Evolutionary conservation across 768 basidiomycete species (phyloP), one percentile per base, ranked within the genome.

Genomic region (Russula lepida): DNA sequence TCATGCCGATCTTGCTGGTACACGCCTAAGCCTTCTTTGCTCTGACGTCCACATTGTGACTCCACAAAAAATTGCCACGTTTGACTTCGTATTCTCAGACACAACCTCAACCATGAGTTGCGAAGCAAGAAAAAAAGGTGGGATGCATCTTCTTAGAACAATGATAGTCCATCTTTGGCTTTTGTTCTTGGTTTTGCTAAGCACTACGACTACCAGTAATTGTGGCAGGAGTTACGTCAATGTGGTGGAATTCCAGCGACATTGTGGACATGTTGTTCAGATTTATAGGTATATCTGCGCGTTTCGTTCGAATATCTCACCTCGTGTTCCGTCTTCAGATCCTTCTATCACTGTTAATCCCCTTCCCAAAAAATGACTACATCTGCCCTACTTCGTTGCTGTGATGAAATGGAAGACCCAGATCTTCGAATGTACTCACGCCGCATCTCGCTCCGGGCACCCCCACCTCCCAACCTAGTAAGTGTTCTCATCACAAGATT

Each of bases 401-500:
- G 28, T 19, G 43, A 52, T 23, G 27, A 28, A 44, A n/a, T 1
- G 9, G 35, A 47, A 4, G 17, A 47, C 2, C 17, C 11, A 12
- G 41, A 55, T 44, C 28, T 44, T 8, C 39, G 8, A 54, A 7
- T 4, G 21, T 28, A 54, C 3, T 44, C 56, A 1, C 61, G 61
- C 2, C 56, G 51, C 37, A 33, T 62, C 35, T 62, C 61, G 1
- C 51, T 58, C 28, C 56, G 61, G n/a, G 61, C 56, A 4, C 61
- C 61, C 32, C 61, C 61, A 1, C 51, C 25, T 25, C 61, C 61
- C 28, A 62, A 62, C 19, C 51, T 44, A 15, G 61, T 62, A 41
- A 52, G 12, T 28, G 0, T 25, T 25, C 2, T 6, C 13, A 2
- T n/a, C 9, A 5, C 49, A 30, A 17, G 49, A 19, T 19, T 11